Evolutionary conservation across 2,329 filamentous ascomycete species (phyloP).

Genomic region (Cadophora luteo-olivacea): DNA sequence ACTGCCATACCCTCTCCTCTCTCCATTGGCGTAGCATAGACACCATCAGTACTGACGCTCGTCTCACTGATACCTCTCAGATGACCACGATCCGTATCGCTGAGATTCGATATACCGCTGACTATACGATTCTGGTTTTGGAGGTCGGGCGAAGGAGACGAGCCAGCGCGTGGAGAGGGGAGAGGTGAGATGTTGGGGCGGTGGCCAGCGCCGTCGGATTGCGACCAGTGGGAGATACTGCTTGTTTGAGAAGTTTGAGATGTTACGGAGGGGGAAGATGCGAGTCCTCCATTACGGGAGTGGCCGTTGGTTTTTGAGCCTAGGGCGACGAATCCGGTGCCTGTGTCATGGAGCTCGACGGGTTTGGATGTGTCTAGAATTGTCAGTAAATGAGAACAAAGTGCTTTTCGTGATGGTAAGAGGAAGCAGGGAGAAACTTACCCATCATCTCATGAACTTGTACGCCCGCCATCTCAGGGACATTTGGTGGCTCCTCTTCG

Average conservation of each 20-base stretch:
- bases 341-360: slow-evolving; percentile 36
- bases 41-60: slow-evolving; percentile 36
- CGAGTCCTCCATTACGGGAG: not conserved
- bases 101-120: slow-evolving; percentile 30
- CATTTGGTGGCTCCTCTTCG: slow-evolving; percentile 35
- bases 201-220: slow-evolving; percentile 10
- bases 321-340: slow-evolving; percentile 28
- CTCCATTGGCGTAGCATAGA: slow-evolving; percentile 18
- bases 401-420: not conserved
- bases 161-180: slow-evolving; percentile 27
- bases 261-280: slow-evolving; percentile 24
- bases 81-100: slow-evolving; percentile 36
- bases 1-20: not conserved
- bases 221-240: slow-evolving; percentile 26
- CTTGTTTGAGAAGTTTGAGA: slow-evolving; percentile 33
- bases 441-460: slow-evolving; percentile 44
- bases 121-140: slow-evolving; percentile 15
- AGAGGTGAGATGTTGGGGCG: slow-evolving; percentile 27
- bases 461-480: slow-evolving; percentile 37
- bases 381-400: slow-evolving; percentile 5
- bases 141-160: slow-evolving; percentile 24
- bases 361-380: slow-evolving; percentile 37
- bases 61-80: slow-evolving; percentile 40
- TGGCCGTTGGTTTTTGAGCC: slow-evolving; percentile 25
- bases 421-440: not conserved